These are phyloP conservation scores for Beauveria asiatica DNA, from an alignment of 2,329 filamentous ascomycete genomes.

Conservation along the genomic window DNA sequence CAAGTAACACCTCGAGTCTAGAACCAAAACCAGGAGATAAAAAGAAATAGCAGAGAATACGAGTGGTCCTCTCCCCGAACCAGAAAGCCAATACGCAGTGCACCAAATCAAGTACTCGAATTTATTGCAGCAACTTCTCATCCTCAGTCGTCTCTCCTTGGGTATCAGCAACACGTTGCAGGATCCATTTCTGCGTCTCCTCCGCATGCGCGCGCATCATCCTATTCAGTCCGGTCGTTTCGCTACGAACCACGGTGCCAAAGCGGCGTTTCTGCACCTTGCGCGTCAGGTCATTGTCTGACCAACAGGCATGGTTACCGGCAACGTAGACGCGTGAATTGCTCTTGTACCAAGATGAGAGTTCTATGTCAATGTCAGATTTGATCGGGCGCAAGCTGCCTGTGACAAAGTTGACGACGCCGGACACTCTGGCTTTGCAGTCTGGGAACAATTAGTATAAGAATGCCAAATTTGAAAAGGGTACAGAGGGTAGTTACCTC, in stretches of 20 bases:
- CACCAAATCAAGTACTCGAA: background rate
- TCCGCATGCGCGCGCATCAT: slow-evolving; percentile 49
- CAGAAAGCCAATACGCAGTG: background rate
- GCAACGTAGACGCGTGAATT: slow-evolving; percentile 75
- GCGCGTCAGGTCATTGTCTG: slow-evolving; percentile 48
- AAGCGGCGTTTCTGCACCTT: slow-evolving; percentile 54
- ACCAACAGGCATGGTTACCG: slow-evolving; percentile 67
- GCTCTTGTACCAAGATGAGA: slow-evolving; percentile 75
- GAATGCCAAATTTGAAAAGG: background rate
- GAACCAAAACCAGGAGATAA: background rate
- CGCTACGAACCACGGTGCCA: slow-evolving; percentile 47
- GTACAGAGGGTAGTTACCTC: slow-evolving; percentile 43
- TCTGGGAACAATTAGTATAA: slow-evolving; percentile 28
- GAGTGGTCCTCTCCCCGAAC: background rate
- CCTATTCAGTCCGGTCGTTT: slow-evolving; percentile 37
- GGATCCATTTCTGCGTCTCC: slow-evolving; percentile 45
- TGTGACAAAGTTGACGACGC: slow-evolving; percentile 73
- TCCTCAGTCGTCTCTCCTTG: slow-evolving; percentile 42
- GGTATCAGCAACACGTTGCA: slow-evolving; percentile 27
- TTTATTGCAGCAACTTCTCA: slow-evolving; percentile 26
- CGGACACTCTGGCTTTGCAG: slow-evolving; percentile 59
- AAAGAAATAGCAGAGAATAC: background rate
- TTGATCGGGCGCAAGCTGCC: slow-evolving; percentile 69
- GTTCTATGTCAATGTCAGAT: slow-evolving; percentile 64
- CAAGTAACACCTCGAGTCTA: background rate